Percentiles rank a stretch among this genome's conserved stretches.
These are phyloP conservation scores for Cronartium quercuum DNA, from an alignment of 1,284 basidiomycete species.

Conservation along the genomic window DNA sequence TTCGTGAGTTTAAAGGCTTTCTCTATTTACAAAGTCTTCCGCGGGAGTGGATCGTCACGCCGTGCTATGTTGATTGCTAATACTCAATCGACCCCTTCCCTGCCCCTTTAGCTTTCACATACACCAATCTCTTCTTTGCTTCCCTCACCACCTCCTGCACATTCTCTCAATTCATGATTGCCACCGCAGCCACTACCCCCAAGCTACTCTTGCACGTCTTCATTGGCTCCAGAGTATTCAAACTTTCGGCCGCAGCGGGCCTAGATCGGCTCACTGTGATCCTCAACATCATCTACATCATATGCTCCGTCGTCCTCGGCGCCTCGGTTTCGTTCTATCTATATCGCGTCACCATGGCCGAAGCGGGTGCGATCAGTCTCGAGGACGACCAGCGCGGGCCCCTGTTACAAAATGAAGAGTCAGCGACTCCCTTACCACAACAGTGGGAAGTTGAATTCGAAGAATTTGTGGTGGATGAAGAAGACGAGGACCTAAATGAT, in stretches of 20 bases:
- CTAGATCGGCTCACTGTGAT: slow-evolving; percentile 15
- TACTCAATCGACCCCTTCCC: neutral
- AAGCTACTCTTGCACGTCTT: slow-evolving; percentile 34
- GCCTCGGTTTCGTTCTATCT: slow-evolving; percentile 19
- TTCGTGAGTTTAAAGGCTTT: slow-evolving; percentile 5
- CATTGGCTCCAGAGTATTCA: slow-evolving; percentile 27
- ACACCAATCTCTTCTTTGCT: slow-evolving; percentile 33
- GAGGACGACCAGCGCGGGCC: slow-evolving; percentile 24
- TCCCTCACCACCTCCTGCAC: slow-evolving; percentile 35
- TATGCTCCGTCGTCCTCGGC: slow-evolving; percentile 1
- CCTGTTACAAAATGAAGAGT: slow-evolving; percentile 7
- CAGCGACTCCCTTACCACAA: neutral
- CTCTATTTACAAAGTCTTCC: neutral
- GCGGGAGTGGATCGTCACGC: neutral
- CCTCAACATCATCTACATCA: slow-evolving; percentile 28
- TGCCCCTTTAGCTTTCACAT: slow-evolving; percentile 20
- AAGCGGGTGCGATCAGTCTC: slow-evolving; percentile 31
- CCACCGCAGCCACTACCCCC: slow-evolving; percentile 18
- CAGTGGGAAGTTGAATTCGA: slow-evolving; percentile 39
- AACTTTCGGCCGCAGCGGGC: slow-evolving; percentile 8
- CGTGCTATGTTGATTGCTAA: neutral
- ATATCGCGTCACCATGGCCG: slow-evolving; percentile 26
- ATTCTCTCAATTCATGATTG: slow-evolving; percentile 24
- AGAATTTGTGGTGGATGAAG: slow-evolving; percentile 20
- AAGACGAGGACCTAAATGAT: neutral